phyloP scores from a whole-genome alignment of 192 early-diverging fungal species.

The Irineochytrium annulatum region DNA sequence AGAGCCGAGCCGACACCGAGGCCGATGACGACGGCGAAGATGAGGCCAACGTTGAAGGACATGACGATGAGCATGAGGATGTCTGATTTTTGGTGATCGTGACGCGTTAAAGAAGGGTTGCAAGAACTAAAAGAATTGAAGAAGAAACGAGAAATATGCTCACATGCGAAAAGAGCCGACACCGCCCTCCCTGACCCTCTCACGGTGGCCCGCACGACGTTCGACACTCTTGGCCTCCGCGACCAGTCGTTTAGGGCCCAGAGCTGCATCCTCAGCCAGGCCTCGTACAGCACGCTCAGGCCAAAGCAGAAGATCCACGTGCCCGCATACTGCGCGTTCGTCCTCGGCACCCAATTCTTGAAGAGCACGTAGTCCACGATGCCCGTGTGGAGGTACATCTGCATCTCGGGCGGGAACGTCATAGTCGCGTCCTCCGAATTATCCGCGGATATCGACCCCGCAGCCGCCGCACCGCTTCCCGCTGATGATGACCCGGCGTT shows the following conservation, averaged over 20 bases:
- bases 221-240: too few species aligned
- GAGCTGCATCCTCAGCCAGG: too few species aligned
- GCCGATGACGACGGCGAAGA: slow-evolving; percentile 54
- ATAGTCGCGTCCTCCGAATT: neutral
- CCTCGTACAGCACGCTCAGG: slow-evolving; percentile 47
- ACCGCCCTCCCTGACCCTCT: too few species aligned
- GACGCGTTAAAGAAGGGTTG: too few species aligned
- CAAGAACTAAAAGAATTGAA: too few species aligned
- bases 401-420: slow-evolving; percentile 47
- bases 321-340: slow-evolving; percentile 43
- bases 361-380: slow-evolving; percentile 61
- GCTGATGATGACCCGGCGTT: neutral
- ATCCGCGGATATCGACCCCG: neutral
- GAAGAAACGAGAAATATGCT: too few species aligned
- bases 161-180: too few species aligned
- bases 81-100: too few species aligned
- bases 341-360: slow-evolving; percentile 55
- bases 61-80: slow-evolving; percentile 58
- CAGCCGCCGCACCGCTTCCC: neutral
- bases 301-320: slow-evolving; percentile 52
- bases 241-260: too few species aligned
- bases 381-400: slow-evolving; percentile 64
- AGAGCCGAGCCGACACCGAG: slow-evolving; percentile 50
- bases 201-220: too few species aligned
- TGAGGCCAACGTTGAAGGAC: slow-evolving; percentile 61